Evolutionary conservation across 441 rosid species (phyloP), one percentile per base, ranked within the genome.

Genomic region (Sinapis alba): DNA sequence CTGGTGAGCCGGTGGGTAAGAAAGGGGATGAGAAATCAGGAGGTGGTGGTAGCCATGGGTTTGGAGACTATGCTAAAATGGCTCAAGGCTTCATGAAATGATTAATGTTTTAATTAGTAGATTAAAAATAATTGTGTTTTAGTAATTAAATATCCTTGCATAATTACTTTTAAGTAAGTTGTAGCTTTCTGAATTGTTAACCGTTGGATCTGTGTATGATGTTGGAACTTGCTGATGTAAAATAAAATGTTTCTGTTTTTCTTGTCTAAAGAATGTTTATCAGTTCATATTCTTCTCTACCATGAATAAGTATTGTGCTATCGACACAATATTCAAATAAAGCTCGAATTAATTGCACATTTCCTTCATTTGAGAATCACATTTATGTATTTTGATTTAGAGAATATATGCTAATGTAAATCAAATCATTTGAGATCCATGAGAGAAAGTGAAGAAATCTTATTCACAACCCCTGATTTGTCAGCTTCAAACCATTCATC

Each of bases 51-150:
- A 36, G 68, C 68, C 68, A 63, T 41, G 90, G 87, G n/a, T 62
- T 78, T 75, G 92, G 86, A 26, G 88, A 79, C 28, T 84, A 82
- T 81, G 51, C 87, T 66, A 89, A 89, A 83, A 81, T 86, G 89
- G 92, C 90, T 56, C 82, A 86, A 77, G 90, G 90, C 11, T 85
- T 87, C 71, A 61, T 87, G 78, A 89, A 87, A 77, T 72, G 70
- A 72, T 27, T 61, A 71, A 65, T 59, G 67, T 34, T 58, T 32
- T 24, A 20, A 9, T 61, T 62, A 62, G 41, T 69, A 54, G 53
- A 28, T 24, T 65, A 64, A 20, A 0, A 56, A 43, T 62, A 65
- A 58, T 32, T n/a, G 4, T 56, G 67, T 18, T n/a, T n/a, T 70
- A 64, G 53, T 69, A 15, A 30, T 64, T 23, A n/a, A 9, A 0